Conservation (phyloP, 176 grass and related monocot species). For the Musa acuminata region DNA sequence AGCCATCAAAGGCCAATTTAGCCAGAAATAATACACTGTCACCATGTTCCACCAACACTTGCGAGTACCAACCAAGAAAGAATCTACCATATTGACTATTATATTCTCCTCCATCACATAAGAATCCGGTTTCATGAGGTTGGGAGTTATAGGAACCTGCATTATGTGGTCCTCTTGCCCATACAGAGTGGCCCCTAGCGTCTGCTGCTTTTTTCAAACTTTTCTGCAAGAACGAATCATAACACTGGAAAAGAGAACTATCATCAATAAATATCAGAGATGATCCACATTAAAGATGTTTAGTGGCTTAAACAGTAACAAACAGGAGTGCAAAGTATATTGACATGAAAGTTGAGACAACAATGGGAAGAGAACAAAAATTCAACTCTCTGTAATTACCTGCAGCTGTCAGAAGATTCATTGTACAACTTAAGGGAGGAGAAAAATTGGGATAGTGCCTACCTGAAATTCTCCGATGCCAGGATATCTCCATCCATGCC, state of each 20-base stretch:
- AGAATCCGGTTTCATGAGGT: conserved; percentile 72
- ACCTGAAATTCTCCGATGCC: conserved; percentile 97
- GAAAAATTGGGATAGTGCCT: conserved; percentile 8
- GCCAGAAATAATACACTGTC: conserved; percentile 71
- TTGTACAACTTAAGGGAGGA: background rate
- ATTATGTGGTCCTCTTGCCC: conserved; percentile 61
- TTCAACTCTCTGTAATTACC: background rate
- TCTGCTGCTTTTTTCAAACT: conserved; percentile 61
- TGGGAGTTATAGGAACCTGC: conserved; percentile 69
- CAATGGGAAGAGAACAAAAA: background rate
- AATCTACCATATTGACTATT: conserved; percentile 93
- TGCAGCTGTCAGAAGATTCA: background rate
- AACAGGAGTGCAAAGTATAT: background rate
- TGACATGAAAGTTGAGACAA: background rate
- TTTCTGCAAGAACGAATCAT: conserved; percentile 72
- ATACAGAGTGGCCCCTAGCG: conserved; percentile 53
- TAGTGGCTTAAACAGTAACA: background rate
- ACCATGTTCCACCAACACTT: conserved; percentile 60
- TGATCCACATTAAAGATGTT: background rate
- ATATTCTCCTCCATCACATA: conserved; percentile 84
- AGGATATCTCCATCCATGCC: conserved; percentile 85
- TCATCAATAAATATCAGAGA: background rate
- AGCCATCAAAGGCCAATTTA: conserved; percentile 71
- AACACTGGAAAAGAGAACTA: conserved; percentile 50
- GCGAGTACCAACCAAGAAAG: conserved; percentile 80